Percentiles rank a stretch among this genome's conserved stretches.
These are phyloP conservation scores for Coemansia umbellata DNA, from an alignment of 192 early-diverging fungal species.

Conservation along the genomic window DNA sequence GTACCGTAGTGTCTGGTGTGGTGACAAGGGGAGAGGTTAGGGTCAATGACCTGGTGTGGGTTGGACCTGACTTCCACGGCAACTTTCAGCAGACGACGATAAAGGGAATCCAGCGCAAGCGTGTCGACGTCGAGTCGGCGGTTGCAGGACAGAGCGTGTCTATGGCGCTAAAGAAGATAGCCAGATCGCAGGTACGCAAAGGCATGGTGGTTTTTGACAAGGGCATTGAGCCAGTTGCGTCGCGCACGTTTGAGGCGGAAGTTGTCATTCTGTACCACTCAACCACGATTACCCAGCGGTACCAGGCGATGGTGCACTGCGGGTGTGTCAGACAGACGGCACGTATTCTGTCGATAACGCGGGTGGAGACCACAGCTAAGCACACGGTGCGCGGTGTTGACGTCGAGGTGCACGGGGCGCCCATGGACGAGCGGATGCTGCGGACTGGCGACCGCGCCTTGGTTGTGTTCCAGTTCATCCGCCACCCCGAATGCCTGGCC, in stretches of 20 bases:
- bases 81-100: constrained; percentile 71
- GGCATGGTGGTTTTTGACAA: constrained; percentile 51
- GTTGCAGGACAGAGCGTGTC: constrained; percentile 80
- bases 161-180: constrained; percentile 83
- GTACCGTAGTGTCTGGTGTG: constrained; percentile 86
- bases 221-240: constrained; percentile 14
- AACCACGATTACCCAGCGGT: constrained; percentile 83
- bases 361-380: neutral
- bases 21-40: constrained; percentile 68
- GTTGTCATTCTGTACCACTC: constrained; percentile 87
- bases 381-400: neutral
- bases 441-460: constrained; percentile 82
- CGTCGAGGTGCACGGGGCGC: constrained; percentile 24
- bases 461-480: constrained; percentile 79
- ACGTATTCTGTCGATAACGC: constrained; percentile 58
- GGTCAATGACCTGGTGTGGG: constrained; percentile 73
- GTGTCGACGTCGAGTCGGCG: constrained; percentile 71
- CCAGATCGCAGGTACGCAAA: constrained; percentile 72
- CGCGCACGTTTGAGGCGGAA: constrained; percentile 83
- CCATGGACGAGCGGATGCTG: constrained; percentile 22
- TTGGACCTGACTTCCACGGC: constrained; percentile 86
- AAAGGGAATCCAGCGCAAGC: constrained; percentile 87
- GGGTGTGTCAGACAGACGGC: constrained; percentile 85
- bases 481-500: constrained; percentile 67
- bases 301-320: constrained; percentile 96